A percentile compares a stretch with the other conserved stretches of the same genome.
Conservation (phyloP, 495 filamentous ascomycete genomes). For the Penicillium roqueforti region DNA sequence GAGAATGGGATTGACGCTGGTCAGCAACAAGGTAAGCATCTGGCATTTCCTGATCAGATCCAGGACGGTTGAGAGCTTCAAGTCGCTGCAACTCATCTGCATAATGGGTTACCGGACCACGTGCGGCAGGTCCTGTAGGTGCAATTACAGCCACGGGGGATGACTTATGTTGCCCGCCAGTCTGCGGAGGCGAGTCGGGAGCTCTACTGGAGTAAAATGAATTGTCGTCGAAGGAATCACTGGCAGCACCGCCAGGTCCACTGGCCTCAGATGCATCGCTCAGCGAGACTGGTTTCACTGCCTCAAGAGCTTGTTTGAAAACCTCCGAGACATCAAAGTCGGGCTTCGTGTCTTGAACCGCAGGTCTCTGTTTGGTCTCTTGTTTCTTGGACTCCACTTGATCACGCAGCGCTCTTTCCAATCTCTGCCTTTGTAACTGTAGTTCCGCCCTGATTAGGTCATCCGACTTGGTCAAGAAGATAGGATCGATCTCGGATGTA, state of each 20-base stretch:
- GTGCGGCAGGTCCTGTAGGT: constrained; percentile 23
- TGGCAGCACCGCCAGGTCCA: constrained; percentile 48
- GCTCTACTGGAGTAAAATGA: constrained; percentile 90
- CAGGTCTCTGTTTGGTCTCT: constrained; percentile 50
- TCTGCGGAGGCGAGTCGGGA: constrained; percentile 44
- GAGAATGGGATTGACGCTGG: constrained; percentile 28
- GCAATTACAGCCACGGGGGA: constrained; percentile 28
- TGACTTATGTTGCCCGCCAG: constrained; percentile 27
- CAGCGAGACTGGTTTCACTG: constrained; percentile 62
- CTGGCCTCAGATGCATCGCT: constrained; percentile 49
- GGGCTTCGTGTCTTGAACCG: constrained; percentile 55
- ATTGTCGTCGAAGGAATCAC: constrained; percentile 85
- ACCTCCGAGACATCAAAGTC: constrained; percentile 74
- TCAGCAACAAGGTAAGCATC: constrained; percentile 47
- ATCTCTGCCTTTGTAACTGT: constrained; percentile 69
- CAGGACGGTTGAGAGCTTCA: constrained; percentile 42
- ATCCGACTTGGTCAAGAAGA: constrained; percentile 80
- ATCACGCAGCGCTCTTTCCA: constrained; percentile 74
- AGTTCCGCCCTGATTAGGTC: constrained; percentile 78
- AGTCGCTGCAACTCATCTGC: constrained; percentile 48
- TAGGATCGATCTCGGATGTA: constrained; percentile 62
- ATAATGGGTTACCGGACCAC: constrained; percentile 28
- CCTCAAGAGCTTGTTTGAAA: constrained; percentile 63
- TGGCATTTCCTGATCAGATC: constrained; percentile 45
- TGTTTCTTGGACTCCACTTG: constrained; percentile 65